These are phyloP conservation scores for Candida sithepensis DNA, from an alignment of 805 yeast genomes.

Conservation along the genomic window DNA sequence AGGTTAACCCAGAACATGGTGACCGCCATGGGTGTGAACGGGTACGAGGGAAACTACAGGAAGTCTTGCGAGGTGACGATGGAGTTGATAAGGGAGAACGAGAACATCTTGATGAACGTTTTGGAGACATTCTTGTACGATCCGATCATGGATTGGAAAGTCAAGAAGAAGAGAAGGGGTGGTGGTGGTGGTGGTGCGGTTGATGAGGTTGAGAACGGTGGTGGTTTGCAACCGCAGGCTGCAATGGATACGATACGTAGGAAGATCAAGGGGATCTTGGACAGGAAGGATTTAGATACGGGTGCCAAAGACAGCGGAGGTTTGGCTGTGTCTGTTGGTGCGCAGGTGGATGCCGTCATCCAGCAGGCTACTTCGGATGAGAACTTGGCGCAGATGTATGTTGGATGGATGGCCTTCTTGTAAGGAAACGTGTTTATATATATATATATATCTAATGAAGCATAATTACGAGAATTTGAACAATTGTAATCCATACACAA, in stretches of 20 bases:
- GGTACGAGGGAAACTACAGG: slow-evolving; percentile 87
- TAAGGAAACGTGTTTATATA: slow-evolving; percentile 27
- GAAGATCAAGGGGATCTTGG: slow-evolving; percentile 79
- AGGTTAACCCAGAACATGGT: slow-evolving; percentile 83
- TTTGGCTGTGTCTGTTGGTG: slow-evolving; percentile 82
- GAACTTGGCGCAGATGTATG: slow-evolving; percentile 79
- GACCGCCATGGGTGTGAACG: slow-evolving; percentile 82
- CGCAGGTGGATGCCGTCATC: slow-evolving; percentile 87
- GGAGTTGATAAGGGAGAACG: slow-evolving; percentile 67
- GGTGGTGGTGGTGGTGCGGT: not conserved
- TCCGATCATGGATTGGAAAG: slow-evolving; percentile 78
- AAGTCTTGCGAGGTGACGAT: slow-evolving; percentile 83
- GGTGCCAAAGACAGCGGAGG: slow-evolving; percentile 43
- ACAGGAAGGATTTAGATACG: slow-evolving; percentile 49
- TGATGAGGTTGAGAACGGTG: too few relatives aligned
- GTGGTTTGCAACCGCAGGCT: slow-evolving; percentile 48
- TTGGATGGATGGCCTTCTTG: slow-evolving; percentile 87
- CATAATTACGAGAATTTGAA: too few relatives aligned
- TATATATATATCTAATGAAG: too few relatives aligned
- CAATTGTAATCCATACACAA: too few relatives aligned
- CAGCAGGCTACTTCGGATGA: slow-evolving; percentile 74
- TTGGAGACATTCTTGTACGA: slow-evolving; percentile 91
- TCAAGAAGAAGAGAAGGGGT: slow-evolving; percentile 34
- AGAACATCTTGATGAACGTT: slow-evolving; percentile 81
- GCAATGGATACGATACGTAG: slow-evolving; percentile 71